Conservation (phyloP, 345 rosid species). For the Ceriops tagal region DNA sequence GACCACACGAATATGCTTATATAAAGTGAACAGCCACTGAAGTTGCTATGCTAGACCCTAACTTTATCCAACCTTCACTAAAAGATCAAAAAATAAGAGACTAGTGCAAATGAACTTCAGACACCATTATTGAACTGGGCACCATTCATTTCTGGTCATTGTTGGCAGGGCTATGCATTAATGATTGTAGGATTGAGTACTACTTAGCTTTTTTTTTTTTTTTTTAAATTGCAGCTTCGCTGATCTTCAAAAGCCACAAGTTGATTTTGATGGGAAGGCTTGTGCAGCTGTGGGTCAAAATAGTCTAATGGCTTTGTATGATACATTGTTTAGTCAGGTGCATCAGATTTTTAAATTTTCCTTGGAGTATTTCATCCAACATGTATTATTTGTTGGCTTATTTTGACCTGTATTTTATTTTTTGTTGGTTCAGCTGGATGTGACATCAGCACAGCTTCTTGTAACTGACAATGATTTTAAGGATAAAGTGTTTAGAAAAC, state of each 20-base stretch:
- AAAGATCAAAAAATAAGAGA: not conserved
- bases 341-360: too few relatives aligned
- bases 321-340: constrained; percentile 19
- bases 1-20: too few relatives aligned
- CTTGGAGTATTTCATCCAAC: too few relatives aligned
- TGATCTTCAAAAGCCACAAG: constrained; percentile 22
- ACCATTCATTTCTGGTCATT: not conserved
- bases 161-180: too few relatives aligned
- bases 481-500: constrained; percentile 68
- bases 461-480: constrained; percentile 78
- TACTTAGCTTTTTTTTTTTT: not conserved
- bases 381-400: too few relatives aligned
- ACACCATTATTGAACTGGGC: not conserved
- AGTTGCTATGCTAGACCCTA: too few relatives aligned
- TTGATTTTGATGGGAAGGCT: constrained; percentile 17
- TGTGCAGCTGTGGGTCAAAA: constrained; percentile 26
- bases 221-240: constrained; percentile 10
- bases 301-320: constrained; percentile 22
- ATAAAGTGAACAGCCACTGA: too few relatives aligned
- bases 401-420: not conserved
- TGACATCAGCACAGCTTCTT: constrained; percentile 79
- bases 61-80: not conserved
- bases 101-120: not conserved
- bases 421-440: constrained; percentile 58
- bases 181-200: too few relatives aligned